These are phyloP conservation scores for Boletus rex-veris DNA, from an alignment of 768 basidiomycete species.

Conservation along the genomic window DNA sequence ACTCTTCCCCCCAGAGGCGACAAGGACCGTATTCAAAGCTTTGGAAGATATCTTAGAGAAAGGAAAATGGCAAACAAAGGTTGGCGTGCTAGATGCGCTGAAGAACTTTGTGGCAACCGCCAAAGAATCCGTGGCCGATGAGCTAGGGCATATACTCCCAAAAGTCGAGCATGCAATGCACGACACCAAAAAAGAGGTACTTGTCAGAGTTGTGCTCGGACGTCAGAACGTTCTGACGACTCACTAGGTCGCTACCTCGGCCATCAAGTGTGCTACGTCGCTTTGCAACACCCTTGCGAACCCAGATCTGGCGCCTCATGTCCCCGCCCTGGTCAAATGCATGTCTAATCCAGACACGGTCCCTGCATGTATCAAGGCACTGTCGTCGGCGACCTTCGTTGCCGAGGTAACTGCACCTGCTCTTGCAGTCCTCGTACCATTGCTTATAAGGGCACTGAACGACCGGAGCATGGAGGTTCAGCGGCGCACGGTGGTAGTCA, in stretches of 20 bases:
- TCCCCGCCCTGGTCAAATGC: constrained; percentile 85
- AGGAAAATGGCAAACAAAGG: constrained; percentile 93
- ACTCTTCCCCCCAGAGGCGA: constrained; percentile 78
- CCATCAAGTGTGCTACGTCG: constrained; percentile 83
- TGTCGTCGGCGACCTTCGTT: constrained; percentile 94
- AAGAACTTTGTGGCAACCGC: constrained; percentile 68
- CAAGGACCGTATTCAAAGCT: constrained; percentile 59
- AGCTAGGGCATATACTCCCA: constrained; percentile 78
- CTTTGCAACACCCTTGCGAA: constrained; percentile 91
- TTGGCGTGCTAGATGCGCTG: constrained; percentile 87
- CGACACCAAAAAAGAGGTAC: constrained; percentile 92
- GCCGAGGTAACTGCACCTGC: constrained; percentile 97
- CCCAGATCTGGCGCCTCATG: constrained; percentile 87
- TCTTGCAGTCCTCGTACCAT: constrained; percentile 90
- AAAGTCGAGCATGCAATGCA: constrained; percentile 90
- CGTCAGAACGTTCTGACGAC: constrained; percentile 8
- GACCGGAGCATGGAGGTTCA: constrained; percentile 97
- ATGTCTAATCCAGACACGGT: constrained; percentile 91
- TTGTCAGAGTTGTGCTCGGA: constrained; percentile 13
- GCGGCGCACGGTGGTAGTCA: constrained; percentile 88
- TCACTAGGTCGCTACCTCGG: constrained; percentile 74
- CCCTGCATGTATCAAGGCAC: constrained; percentile 88
- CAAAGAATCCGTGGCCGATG: constrained; percentile 73
- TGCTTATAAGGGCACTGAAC: constrained; percentile 86
- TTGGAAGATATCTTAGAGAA: constrained; percentile 74